A percentile compares a stretch with the other conserved stretches of the same genome.
Conservation (phyloP, 2,329 filamentous ascomycete genomes). For the Sporothrix globosa region DNA sequence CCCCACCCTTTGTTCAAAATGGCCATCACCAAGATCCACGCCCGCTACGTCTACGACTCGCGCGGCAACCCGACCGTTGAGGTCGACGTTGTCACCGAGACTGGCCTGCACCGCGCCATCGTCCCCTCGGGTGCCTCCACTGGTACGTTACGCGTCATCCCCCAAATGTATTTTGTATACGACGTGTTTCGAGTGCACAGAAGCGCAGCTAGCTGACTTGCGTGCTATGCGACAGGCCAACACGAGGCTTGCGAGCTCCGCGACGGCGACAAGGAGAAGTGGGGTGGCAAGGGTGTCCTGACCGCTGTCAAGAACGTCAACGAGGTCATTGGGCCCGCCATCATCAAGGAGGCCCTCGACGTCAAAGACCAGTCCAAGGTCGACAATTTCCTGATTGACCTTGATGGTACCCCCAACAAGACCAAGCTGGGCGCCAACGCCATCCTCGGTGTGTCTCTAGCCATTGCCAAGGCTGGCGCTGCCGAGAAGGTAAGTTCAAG, state of each 20-base stretch:
- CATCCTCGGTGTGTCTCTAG: conserved; percentile 82
- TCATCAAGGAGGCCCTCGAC: conserved; percentile 82
- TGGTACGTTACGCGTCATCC: conserved; percentile 58
- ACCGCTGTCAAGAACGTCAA: conserved; percentile 89
- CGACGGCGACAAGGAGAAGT: conserved; percentile 85
- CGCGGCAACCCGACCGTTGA: conserved; percentile 98
- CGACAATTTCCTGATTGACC: conserved; percentile 81
- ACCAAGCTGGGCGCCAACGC: conserved; percentile 86
- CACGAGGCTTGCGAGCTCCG: conserved; percentile 91
- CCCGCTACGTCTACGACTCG: conserved; percentile 97
- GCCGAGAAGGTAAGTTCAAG: conserved; percentile 70
- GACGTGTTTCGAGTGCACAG: neutral
- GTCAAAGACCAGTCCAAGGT: conserved; percentile 84
- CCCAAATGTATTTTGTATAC: neutral
- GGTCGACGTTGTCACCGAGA: conserved; percentile 95
- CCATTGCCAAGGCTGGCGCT: conserved; percentile 84
- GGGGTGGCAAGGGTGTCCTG: conserved; percentile 83
- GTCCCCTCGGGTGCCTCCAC: conserved; percentile 96
- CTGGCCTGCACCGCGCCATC: conserved; percentile 94
- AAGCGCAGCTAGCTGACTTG: conserved; percentile 24
- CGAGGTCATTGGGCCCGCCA: conserved; percentile 73
- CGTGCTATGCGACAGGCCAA: conserved; percentile 62
- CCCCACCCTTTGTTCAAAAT: conserved; percentile 59
- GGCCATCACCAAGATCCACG: conserved; percentile 88
- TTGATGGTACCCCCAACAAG: conserved; percentile 86